Base-by-base conservation (phyloP, 139 green algal species). In the Chlamydomonas urium region DNA sequence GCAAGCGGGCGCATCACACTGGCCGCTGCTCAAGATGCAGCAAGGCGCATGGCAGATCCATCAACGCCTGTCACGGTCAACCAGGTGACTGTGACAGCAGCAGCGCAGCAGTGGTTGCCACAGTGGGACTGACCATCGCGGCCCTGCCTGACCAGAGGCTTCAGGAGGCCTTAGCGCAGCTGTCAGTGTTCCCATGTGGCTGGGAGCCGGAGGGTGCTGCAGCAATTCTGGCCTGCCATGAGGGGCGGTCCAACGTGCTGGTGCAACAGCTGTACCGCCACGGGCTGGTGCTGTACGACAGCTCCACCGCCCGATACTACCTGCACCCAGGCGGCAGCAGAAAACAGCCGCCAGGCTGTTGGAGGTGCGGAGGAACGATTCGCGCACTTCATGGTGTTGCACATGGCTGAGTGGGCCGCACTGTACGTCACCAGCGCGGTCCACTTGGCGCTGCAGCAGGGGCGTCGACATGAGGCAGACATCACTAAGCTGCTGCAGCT, bases 141-240 rank as follows among this genome's bases (percentile, higher is more conserved):
- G 48, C 69, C 29, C 57, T 76, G 38, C 42, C 66, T 1, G 33
- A 60, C 3, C 31, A 24, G 6, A 48, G 19, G 38, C 70, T 70
- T 1, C 70, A 63, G 58, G 21, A 38, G 23, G 42, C 70, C 2
- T 36, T 35, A 0, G 58, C 21, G 0, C 58, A 70, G 59, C 70
- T 76, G 2, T 21, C 70, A 4, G 70, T 69, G 14, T 76, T 76
- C 23, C 58, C 70, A 29, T 65, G 57, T 1, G 38, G 37, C 6
- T 76, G 66, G 29, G 38, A 70, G 2, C 37, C 31, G 2, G 70
- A 76, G 29, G 42, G 26, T 1, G 70, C 58, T 0, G 70, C 58
- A 0, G 59, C 38, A 0, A 33, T 70, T 1, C n/a, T 67, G 32
- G 58, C 23, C 21, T 29, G 31, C 0, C 2, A 31, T 1, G 8